phyloP scores from a whole-genome alignment of 208 protist species.

The Herpetomonas tarakana region DNA sequence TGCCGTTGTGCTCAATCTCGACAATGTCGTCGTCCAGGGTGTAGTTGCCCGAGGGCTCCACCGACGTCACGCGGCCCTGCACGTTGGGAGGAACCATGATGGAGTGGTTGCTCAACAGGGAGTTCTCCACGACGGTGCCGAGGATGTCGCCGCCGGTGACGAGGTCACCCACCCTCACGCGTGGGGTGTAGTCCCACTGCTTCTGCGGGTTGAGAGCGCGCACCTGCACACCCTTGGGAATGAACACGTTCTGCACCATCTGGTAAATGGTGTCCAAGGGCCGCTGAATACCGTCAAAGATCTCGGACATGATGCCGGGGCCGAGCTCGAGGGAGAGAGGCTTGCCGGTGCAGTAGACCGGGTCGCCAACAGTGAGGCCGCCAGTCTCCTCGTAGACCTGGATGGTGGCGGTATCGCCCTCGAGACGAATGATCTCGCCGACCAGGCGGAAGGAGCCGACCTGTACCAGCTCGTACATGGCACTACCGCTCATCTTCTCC shows the following conservation, averaged over 20 bases:
- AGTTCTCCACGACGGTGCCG: conserved; percentile 97
- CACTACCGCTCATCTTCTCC: conserved; percentile 98
- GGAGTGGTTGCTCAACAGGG: conserved; percentile 94
- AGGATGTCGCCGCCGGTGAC: conserved; percentile 97
- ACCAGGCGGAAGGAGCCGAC: conserved; percentile 98
- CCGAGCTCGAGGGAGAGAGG: conserved; percentile 99
- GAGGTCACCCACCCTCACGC: conserved; percentile 94
- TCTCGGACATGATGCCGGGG: conserved; percentile 99
- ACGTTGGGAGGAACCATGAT: conserved; percentile 97
- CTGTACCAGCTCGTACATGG: conserved; percentile 99
- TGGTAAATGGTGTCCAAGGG: conserved; percentile 98
- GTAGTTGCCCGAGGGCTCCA: conserved; percentile 94
- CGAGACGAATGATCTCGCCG: conserved; percentile 99
- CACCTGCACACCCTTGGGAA: conserved; percentile 98
- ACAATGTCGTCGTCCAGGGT: conserved; percentile 92
- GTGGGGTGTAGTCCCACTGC: conserved; percentile 96
- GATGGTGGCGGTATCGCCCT: conserved; percentile 99
- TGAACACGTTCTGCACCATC: conserved; percentile 97
- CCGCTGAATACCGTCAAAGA: conserved; percentile 99
- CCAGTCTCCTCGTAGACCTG: conserved; percentile 99
- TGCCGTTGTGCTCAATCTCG: conserved; percentile 92
- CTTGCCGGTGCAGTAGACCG: conserved; percentile 98
- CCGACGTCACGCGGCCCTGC: conserved; percentile 91
- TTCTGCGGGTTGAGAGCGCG: conserved; percentile 92
- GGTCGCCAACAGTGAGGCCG: conserved; percentile 99